These are phyloP conservation scores for Geranium rotundifolium DNA, from an alignment of 345 rosid genomes.

Conservation along the genomic window DNA sequence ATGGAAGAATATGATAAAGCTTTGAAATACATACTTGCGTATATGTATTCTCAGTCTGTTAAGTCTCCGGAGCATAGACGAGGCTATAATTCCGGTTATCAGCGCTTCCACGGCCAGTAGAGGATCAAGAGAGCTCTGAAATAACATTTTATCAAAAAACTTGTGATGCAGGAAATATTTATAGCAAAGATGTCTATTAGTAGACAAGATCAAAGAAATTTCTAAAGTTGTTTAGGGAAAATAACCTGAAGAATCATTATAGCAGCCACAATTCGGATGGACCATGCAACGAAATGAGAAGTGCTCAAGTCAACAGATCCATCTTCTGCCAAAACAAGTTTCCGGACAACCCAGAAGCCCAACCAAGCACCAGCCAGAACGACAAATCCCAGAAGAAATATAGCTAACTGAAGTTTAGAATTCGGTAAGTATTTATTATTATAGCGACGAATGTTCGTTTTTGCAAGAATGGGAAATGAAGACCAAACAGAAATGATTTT, in stretches of 20 bases:
- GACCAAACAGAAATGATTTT: background rate
- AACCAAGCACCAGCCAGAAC: conserved; percentile 83
- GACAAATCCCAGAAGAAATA: conserved; percentile 61
- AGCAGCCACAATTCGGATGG: conserved; percentile 54
- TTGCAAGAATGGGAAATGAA: background rate
- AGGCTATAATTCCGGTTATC: conserved; percentile 34
- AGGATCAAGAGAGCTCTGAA: conserved; percentile 80
- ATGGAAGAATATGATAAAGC: conserved; percentile 3
- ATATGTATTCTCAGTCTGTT: conserved; percentile 31
- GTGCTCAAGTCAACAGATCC: conserved; percentile 72
- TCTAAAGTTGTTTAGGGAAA: conserved; percentile 2
- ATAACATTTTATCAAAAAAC: conserved; percentile 8
- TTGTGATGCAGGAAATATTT: background rate
- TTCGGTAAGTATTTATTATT: too few relatives aligned
- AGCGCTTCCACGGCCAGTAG: conserved; percentile 56
- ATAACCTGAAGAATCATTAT: conserved; percentile 76
- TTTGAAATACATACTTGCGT: conserved; percentile 34
- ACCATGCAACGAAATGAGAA: conserved; percentile 67
- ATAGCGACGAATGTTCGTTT: too few relatives aligned
- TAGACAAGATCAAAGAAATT: background rate
- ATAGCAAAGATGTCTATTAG: background rate
- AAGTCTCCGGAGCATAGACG: conserved; percentile 34
- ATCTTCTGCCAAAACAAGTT: conserved; percentile 71
- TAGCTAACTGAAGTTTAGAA: conserved; percentile 40
- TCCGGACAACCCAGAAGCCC: conserved; percentile 88